Conservation (phyloP, 2,329 filamentous ascomycete species). For the Scytalidium sp. region DNA sequence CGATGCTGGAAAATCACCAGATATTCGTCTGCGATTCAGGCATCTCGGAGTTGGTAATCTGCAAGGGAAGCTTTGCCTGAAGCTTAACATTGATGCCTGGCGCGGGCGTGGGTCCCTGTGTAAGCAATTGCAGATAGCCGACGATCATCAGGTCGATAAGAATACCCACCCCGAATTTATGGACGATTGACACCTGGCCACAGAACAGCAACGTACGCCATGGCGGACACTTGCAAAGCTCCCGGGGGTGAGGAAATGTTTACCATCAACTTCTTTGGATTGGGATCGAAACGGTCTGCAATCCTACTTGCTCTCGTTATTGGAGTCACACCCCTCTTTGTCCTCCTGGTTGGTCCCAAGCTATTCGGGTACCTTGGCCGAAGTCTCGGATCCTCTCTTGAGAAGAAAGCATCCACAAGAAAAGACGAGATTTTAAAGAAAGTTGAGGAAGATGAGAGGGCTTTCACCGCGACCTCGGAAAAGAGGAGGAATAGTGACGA, state of each 20-base stretch:
- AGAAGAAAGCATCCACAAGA: conserved; percentile 61
- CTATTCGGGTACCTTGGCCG: conserved; percentile 30
- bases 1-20: background rate
- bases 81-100: too few species aligned
- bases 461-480: conserved; percentile 10
- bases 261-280: conserved; percentile 21
- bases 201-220: conserved; percentile 5
- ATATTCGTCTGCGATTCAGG: too few species aligned
- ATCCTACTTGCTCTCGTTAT: conserved; percentile 26
- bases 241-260: conserved; percentile 23
- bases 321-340: conserved; percentile 27
- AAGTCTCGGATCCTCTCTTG: conserved; percentile 57
- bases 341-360: conserved; percentile 21
- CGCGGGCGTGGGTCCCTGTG: background rate
- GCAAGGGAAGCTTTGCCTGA: too few species aligned
- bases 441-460: conserved; percentile 34
- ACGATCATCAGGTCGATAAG: background rate
- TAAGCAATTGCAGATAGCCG: too few species aligned
- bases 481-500: conserved; percentile 51
- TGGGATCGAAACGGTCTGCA: conserved; percentile 24
- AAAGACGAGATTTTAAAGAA: conserved; percentile 55
- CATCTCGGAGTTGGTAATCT: too few species aligned
- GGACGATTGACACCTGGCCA: background rate
- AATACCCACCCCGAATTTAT: background rate
- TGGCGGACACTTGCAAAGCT: conserved; percentile 28